These are phyloP conservation scores for Aspergillus sp. DNA, from an alignment of 2,329 filamentous ascomycete species.

Conservation along the genomic window DNA sequence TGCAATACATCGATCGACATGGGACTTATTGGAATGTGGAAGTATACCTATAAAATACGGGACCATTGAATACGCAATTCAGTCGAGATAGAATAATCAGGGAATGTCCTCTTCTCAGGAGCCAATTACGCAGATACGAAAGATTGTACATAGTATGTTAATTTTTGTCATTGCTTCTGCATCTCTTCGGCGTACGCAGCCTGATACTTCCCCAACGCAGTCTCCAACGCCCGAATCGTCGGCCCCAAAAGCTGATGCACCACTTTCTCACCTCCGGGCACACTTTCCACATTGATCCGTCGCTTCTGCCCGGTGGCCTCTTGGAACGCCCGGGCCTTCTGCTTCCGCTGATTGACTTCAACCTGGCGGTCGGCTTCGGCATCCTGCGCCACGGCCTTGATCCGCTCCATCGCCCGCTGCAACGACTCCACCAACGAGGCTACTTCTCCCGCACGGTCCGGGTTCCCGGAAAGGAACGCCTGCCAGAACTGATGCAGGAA, in stretches of 20 bases:
- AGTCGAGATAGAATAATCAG: too few species aligned
- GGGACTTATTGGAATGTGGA: too few species aligned
- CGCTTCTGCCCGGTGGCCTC: constrained; percentile 72
- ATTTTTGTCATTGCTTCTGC: constrained; percentile 12
- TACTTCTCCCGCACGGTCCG: constrained; percentile 75
- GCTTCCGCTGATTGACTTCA: constrained; percentile 65
- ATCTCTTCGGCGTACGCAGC: constrained; percentile 65
- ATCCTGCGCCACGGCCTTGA: constrained; percentile 74
- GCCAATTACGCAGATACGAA: too few species aligned
- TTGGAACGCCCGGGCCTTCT: constrained; percentile 68
- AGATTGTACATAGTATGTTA: too few species aligned
- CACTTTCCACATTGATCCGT: constrained; percentile 61
- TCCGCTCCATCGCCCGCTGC: constrained; percentile 70
- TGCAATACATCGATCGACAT: too few species aligned
- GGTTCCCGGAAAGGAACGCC: constrained; percentile 83
- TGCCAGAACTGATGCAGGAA: constrained; percentile 98
- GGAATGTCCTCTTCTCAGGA: too few species aligned
- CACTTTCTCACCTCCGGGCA: constrained; percentile 72
- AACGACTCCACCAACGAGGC: constrained; percentile 80
- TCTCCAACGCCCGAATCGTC: constrained; percentile 66
- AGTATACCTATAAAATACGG: too few species aligned
- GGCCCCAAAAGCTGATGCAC: constrained; percentile 75
- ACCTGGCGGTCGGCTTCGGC: constrained; percentile 72
- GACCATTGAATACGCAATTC: too few species aligned
- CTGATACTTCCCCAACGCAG: constrained; percentile 69